These are phyloP conservation scores for Pneumocystis sp. DNA, from an alignment of 1,139 yeast species.

Conservation along the genomic window DNA sequence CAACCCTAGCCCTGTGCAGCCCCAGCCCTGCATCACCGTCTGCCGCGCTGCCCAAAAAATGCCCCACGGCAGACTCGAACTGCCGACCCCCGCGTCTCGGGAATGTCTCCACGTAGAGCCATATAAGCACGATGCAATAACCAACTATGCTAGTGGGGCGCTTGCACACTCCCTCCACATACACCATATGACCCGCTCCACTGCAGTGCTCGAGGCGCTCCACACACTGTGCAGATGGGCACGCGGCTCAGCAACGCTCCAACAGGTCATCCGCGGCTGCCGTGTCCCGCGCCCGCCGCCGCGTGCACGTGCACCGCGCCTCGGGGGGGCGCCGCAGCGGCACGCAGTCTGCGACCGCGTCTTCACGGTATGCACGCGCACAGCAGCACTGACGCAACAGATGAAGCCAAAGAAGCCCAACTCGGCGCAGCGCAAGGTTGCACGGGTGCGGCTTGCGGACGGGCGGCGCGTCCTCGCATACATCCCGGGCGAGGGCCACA, in stretches of 20 bases:
- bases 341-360: conserved; percentile 12
- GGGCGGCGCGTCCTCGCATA: conserved; percentile 84
- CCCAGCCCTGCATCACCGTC: neutral
- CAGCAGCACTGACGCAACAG: neutral
- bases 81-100: conserved; percentile 2
- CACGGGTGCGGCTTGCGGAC: conserved; percentile 82
- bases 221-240: neutral
- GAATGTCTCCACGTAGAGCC: neutral
- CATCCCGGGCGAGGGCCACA: conserved; percentile 98
- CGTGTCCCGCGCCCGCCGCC: conserved; percentile 10
- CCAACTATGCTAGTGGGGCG: conserved; percentile 1
- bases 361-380: conserved; percentile 9
- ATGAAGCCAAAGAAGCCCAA: conserved; percentile 50
- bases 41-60: neutral
- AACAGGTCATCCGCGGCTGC: conserved; percentile 16
- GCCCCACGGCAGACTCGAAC: conserved; percentile 1
- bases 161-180: too few species aligned
- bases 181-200: too few species aligned
- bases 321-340: conserved; percentile 10
- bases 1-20: too few species aligned
- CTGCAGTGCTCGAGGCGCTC: too few species aligned
- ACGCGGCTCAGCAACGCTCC: conserved; percentile 13
- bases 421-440: conserved; percentile 93
- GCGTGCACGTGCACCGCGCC: conserved; percentile 8
- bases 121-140: conserved; percentile 1